Base-by-base conservation (phyloP, 495 filamentous ascomycete species). In the Xylaria cubensis region DNA sequence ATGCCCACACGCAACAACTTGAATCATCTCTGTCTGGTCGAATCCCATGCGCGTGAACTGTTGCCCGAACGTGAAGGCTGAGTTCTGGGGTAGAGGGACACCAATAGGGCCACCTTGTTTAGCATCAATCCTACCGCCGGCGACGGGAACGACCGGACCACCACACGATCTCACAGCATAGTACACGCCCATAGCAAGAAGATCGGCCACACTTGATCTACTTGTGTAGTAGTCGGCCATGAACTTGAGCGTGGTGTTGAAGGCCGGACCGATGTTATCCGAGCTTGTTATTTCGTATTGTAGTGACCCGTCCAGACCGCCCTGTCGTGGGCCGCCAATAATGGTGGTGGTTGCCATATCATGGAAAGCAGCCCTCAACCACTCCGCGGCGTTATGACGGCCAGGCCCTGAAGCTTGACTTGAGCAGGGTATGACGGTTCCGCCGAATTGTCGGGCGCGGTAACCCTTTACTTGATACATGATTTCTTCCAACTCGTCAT, bases 401-500 rank as follows among this genome's bases (percentile, higher is more conserved):
- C 88, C 88, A 8, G 87, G 83, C 0, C 85, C 87, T 5, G 85
- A 82, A 53, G 85, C 82, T 61, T 88, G 86, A 51, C 84, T 86
- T 42, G 83, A 82, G 77, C 89, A 91, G 6, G 89, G 89, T 48
- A 82, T 87, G 62, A 91, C 85, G 26, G 84, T 82, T 55, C 85
- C 83, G 63, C 85, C 83, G 73, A 91, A 90, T 65, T 85, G 77
- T 70, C 88, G 80, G 29, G 80, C 82, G 58, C 82, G 83, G 71
- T 88, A 86, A 0, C 87, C 88, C 29, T 84, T 79, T 41, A 86
- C 86, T 71, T 89, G 84, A 73, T 86, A 88, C 80, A 90, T 85
- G 68, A 91, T 87, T 79, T 90, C 88, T 77, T 91, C 88, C 74
- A 91, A 80, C 78, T 91, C 88, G 73, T 91, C 89, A 5, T 84